phyloP scores from a whole-genome alignment of 73 alveolate species.

The Halteria grandinella region DNA sequence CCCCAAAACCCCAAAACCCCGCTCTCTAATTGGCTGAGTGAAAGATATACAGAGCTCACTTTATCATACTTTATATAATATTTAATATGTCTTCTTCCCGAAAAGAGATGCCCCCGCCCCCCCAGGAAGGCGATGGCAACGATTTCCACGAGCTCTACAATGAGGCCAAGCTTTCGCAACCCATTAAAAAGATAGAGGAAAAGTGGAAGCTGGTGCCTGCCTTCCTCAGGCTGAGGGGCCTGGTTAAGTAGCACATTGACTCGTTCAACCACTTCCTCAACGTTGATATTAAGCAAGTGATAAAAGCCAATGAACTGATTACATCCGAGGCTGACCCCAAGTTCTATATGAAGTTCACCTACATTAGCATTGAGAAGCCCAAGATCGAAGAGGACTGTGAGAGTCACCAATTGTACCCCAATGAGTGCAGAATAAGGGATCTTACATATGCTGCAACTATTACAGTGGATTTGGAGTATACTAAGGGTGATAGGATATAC shows the following conservation, averaged over 20 bases:
- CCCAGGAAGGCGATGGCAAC: too few relatives aligned
- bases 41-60: too few relatives aligned
- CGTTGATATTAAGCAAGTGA: slow-evolving; percentile 86
- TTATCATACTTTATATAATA: too few relatives aligned
- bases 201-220: slow-evolving; percentile 96
- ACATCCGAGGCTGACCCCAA: slow-evolving; percentile 77
- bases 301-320: slow-evolving; percentile 82
- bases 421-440: slow-evolving; percentile 94
- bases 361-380: slow-evolving; percentile 88
- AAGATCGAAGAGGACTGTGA: slow-evolving; percentile 81
- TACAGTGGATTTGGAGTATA: slow-evolving; percentile 89
- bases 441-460: slow-evolving; percentile 96
- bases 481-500: slow-evolving; percentile 71
- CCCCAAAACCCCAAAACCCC: too few relatives aligned
- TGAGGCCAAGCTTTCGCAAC: slow-evolving; percentile 1
- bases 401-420: slow-evolving; percentile 78
- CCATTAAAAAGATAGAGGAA: slow-evolving; percentile 66
- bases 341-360: slow-evolving; percentile 85
- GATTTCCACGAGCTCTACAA: slow-evolving; percentile 13
- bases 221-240: slow-evolving; percentile 90
- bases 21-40: too few relatives aligned
- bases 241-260: slow-evolving; percentile 96
- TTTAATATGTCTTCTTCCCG: too few relatives aligned
- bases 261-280: slow-evolving; percentile 94
- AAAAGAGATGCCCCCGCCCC: too few relatives aligned